Conservation (phyloP, 2,329 filamentous ascomycete species). For the Mariannaea sp. region DNA sequence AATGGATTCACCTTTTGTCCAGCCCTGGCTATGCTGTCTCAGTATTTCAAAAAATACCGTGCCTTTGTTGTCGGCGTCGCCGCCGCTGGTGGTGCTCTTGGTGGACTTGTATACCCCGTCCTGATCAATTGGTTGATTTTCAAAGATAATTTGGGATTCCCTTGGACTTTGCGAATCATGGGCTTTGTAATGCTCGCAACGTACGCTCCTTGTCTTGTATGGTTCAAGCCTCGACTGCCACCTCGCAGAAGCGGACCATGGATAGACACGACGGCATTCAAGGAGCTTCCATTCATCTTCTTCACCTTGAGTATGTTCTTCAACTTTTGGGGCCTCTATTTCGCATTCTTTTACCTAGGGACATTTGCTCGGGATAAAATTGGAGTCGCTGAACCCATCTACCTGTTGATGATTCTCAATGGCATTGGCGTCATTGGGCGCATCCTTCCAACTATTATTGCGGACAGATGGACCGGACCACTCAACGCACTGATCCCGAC, state of each 20-base stretch:
- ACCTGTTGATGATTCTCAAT: slow-evolving; percentile 53
- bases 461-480: slow-evolving; percentile 54
- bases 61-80: slow-evolving; percentile 63
- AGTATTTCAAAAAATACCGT: slow-evolving; percentile 63
- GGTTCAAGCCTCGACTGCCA: slow-evolving; percentile 48
- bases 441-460: slow-evolving; percentile 52
- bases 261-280: slow-evolving; percentile 51
- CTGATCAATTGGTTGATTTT: slow-evolving; percentile 51
- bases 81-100: slow-evolving; percentile 60
- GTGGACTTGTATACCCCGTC: slow-evolving; percentile 58
- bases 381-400: slow-evolving; percentile 27
- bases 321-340: slow-evolving; percentile 45
- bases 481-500: slow-evolving; percentile 56
- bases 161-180: slow-evolving; percentile 57
- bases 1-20: slow-evolving; percentile 62
- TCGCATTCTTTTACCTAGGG: slow-evolving; percentile 55
- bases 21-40: slow-evolving; percentile 62
- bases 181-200: slow-evolving; percentile 53
- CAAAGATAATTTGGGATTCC: slow-evolving; percentile 54
- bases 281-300: slow-evolving; percentile 45
- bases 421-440: slow-evolving; percentile 56
- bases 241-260: slow-evolving; percentile 46
- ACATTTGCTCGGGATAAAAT: slow-evolving; percentile 50
- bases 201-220: slow-evolving; percentile 43
- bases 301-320: slow-evolving; percentile 43